phyloP scores from a whole-genome alignment of 1,284 basidiomycete genomes.

The Trichosporon asahii region DNA sequence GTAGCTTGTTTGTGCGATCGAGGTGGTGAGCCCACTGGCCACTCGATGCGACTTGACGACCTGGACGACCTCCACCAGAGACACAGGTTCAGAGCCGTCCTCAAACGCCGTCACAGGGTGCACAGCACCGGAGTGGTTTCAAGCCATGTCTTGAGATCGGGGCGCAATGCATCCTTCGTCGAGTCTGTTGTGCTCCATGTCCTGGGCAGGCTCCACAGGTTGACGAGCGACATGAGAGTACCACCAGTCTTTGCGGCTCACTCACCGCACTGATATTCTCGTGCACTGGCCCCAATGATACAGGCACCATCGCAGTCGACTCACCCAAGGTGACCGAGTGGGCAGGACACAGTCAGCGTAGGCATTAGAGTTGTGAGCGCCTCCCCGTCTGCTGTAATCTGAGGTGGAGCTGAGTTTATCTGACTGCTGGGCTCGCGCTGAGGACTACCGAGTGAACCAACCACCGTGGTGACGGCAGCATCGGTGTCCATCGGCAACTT shows the following conservation, averaged over 20 bases:
- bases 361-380: neutral
- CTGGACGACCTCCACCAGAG: neutral
- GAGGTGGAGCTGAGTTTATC: conserved; percentile 5
- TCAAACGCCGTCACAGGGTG: neutral
- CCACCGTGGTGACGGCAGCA: neutral
- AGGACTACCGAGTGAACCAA: neutral
- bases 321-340: neutral
- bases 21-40: no score
- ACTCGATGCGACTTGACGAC: neutral
- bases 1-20: neutral
- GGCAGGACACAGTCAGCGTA: neutral
- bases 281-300: neutral
- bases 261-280: neutral
- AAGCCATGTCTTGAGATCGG: no score
- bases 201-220: neutral
- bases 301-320: neutral
- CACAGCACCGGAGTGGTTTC: no score
- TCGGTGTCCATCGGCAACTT: conserved; percentile 3
- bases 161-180: no score
- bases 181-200: neutral
- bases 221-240: neutral
- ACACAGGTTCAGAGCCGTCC: neutral
- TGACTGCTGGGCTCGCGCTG: neutral
- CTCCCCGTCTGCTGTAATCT: conserved; percentile 9
- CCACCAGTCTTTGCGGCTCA: no score